Conservation (phyloP, 768 basidiomycete genomes). For the Lactifluus volemus region DNA sequence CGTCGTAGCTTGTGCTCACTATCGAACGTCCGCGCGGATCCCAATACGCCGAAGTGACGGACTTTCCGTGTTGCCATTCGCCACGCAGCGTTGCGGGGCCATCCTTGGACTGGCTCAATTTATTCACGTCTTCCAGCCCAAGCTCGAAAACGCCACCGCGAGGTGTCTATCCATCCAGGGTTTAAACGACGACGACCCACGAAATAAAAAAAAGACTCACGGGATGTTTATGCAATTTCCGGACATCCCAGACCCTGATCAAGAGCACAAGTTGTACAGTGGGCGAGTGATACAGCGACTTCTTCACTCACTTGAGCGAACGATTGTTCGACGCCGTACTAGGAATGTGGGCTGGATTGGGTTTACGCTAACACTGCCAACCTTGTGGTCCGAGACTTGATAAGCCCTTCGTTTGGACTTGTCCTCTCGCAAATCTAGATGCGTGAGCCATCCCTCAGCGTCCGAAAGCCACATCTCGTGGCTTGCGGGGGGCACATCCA, state of each 20-base stretch:
- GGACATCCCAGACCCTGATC: constrained; percentile 68
- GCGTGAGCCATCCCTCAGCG: constrained; percentile 58
- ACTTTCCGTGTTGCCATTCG: constrained; percentile 63
- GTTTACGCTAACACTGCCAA: constrained; percentile 75
- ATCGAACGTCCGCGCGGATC: constrained; percentile 71
- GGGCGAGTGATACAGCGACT: not conserved
- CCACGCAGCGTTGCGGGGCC: constrained; percentile 52
- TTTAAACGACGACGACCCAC: constrained; percentile 23
- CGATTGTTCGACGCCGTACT: constrained; percentile 73
- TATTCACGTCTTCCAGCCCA: constrained; percentile 36
- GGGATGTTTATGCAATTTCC: constrained; percentile 47
- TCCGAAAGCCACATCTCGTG: constrained; percentile 85
- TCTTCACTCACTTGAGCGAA: constrained; percentile 46
- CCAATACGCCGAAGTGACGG: constrained; percentile 81
- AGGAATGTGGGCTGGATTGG: constrained; percentile 57
- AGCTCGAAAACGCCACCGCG: constrained; percentile 25
- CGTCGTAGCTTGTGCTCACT: constrained; percentile 81
- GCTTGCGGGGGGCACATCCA: constrained; percentile 60
- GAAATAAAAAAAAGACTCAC: constrained; percentile 19
- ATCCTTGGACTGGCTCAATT: constrained; percentile 41
- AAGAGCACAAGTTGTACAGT: not conserved
- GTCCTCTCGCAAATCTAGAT: constrained; percentile 63
- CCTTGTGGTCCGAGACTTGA: constrained; percentile 59
- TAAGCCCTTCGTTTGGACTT: constrained; percentile 50
- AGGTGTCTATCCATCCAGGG: not conserved